Percentiles rank a stretch among this genome's conserved stretches.
These are phyloP conservation scores for Piper betle DNA, from an alignment of 164 flowering plant genomes.

Conservation along the genomic window DNA sequence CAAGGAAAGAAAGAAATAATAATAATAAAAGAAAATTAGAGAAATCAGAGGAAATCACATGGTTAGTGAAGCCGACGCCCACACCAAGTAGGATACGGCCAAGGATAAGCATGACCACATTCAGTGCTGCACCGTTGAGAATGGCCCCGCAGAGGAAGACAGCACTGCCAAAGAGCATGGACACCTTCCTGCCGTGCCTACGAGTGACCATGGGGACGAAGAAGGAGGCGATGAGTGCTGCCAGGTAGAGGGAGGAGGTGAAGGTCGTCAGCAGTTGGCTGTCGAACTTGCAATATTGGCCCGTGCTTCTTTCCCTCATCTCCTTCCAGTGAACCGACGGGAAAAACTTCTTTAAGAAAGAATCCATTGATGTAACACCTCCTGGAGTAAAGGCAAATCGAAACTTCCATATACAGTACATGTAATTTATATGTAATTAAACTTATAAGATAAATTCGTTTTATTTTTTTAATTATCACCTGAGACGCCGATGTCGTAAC, in stretches of 20 bases:
- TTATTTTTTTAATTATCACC: conserved; percentile 3
- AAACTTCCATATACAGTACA: not conserved
- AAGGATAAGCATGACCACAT: conserved; percentile 20
- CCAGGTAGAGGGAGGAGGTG: conserved; percentile 23
- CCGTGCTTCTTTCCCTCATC: conserved; percentile 4
- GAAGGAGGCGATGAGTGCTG: conserved; percentile 18
- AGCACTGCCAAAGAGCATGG: too few relatives aligned
- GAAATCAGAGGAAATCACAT: too few relatives aligned
- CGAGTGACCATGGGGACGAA: conserved; percentile 19
- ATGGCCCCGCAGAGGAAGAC: conserved; percentile 15
- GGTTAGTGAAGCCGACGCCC: conserved; percentile 26
- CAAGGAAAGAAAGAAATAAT: not conserved
- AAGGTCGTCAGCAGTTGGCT: conserved; percentile 12
- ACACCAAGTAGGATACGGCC: conserved; percentile 25
- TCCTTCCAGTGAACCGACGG: conserved; percentile 12
- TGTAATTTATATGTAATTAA: too few relatives aligned
- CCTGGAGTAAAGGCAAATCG: conserved; percentile 7
- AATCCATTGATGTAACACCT: conserved; percentile 24
- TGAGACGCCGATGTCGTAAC: conserved; percentile 22
- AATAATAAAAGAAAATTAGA: too few relatives aligned
- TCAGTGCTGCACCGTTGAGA: conserved; percentile 10
- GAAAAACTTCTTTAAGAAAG: conserved; percentile 20
- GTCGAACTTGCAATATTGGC: conserved; percentile 23
- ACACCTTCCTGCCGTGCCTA: conserved; percentile 13
- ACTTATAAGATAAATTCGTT: too few relatives aligned